These are phyloP conservation scores for Carex cristatella DNA, from an alignment of 176 grass and related monocot species.

Conservation along the genomic window DNA sequence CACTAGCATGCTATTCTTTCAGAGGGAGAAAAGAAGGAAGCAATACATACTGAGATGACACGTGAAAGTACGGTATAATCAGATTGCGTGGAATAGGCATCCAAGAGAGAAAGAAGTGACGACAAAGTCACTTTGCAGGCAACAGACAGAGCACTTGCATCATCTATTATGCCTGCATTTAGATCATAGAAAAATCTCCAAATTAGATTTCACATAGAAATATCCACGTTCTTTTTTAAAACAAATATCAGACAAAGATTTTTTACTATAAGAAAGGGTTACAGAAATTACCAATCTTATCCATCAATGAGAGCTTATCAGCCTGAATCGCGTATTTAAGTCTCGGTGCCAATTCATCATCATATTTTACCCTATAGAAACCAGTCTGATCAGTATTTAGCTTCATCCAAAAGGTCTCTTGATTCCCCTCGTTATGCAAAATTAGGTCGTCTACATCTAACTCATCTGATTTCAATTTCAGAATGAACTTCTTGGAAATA, in stretches of 20 bases:
- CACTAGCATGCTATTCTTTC: neutral
- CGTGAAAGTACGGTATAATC: slow-evolving; percentile 83
- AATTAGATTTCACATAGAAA: slow-evolving; percentile 11
- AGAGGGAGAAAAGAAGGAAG: neutral
- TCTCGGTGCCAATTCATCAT: slow-evolving; percentile 55
- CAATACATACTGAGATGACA: slow-evolving; percentile 48
- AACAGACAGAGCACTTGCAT: slow-evolving; percentile 60
- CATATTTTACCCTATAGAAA: slow-evolving; percentile 86
- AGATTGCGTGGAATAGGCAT: slow-evolving; percentile 42
- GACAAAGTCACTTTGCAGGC: slow-evolving; percentile 61
- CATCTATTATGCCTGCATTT: slow-evolving; percentile 71
- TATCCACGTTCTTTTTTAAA: neutral
- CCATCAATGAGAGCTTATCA: slow-evolving; percentile 61
- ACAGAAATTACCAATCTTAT: slow-evolving; percentile 67
- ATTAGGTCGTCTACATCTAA: slow-evolving; percentile 42
- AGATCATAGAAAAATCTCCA: neutral
- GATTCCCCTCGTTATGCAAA: slow-evolving; percentile 23
- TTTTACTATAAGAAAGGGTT: neutral
- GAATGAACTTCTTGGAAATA: slow-evolving; percentile 43
- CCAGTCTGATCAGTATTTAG: slow-evolving; percentile 76
- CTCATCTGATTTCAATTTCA: slow-evolving; percentile 60
- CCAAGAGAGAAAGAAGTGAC: slow-evolving; percentile 58
- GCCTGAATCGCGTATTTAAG: slow-evolving; percentile 59
- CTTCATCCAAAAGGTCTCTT: slow-evolving; percentile 66
- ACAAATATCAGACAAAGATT: neutral